phyloP scores from a whole-genome alignment of 1,139 yeast species.

The Debaryomyces sp. region DNA sequence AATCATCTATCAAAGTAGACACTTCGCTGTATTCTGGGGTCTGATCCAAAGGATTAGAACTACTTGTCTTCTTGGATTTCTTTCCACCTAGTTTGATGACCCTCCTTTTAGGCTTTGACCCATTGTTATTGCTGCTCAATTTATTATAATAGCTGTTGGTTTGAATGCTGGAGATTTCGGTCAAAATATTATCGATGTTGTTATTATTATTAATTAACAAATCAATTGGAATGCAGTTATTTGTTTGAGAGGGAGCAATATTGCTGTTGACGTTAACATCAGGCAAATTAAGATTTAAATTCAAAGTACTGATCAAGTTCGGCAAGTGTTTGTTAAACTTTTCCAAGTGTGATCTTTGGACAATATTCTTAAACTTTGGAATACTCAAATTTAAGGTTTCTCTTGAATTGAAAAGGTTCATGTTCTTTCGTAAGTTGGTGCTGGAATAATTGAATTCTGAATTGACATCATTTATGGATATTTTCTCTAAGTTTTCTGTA shows the following conservation, averaged over 20 bases:
- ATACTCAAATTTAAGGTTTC: constrained; percentile 74
- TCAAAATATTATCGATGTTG: constrained; percentile 30
- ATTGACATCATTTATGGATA: constrained; percentile 20
- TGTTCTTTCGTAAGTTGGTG: constrained; percentile 63
- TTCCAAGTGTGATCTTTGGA: constrained; percentile 56
- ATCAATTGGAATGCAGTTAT: constrained; percentile 43
- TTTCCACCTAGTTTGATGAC: constrained; percentile 40
- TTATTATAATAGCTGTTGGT: constrained; percentile 41
- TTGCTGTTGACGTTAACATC: constrained; percentile 11
- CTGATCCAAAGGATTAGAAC: constrained; percentile 3
- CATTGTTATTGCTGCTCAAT: constrained; percentile 25
- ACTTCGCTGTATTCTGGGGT: constrained; percentile 11
- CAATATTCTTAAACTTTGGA: constrained; percentile 56
- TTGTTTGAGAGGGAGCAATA: constrained; percentile 11
- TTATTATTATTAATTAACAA: constrained; percentile 33
- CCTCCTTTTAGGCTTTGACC: constrained; percentile 51
- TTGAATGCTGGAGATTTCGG: constrained; percentile 52
- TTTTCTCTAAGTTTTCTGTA: constrained; percentile 15
- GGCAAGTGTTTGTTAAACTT: constrained; percentile 43
- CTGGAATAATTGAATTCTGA: constrained; percentile 53
- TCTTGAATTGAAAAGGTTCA: constrained; percentile 73
- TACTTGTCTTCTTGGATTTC: constrained; percentile 13
- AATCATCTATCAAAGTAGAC: constrained; percentile 15
- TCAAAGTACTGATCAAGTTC: constrained; percentile 41
- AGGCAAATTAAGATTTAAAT: constrained; percentile 25